Evolutionary conservation across 192 early-diverging fungal species (phyloP).

Genomic region (Allomyces macrogynus): DNA sequence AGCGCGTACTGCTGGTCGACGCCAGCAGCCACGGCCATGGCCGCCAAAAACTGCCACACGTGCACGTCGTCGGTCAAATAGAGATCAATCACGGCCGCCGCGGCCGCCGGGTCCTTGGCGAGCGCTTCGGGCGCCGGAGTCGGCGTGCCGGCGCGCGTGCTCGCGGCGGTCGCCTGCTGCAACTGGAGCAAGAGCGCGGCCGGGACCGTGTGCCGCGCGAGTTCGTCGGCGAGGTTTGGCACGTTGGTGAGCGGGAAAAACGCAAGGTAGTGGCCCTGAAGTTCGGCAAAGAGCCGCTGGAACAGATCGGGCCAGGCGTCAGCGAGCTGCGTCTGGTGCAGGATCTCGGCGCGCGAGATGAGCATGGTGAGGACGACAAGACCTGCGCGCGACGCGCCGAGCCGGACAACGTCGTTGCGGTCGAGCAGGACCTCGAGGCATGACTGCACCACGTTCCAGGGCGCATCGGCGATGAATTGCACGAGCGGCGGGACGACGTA

Average conservation of each 20-base stretch:
- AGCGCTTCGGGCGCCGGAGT: conserved; percentile 1
- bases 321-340: conserved; percentile 38
- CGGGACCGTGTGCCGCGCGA: neutral
- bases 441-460: conserved; percentile 58
- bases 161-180: conserved; percentile 10
- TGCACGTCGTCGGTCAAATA: conserved; percentile 54
- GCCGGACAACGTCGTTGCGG: conserved; percentile 69
- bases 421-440: conserved; percentile 67
- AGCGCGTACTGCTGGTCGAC: conserved; percentile 85
- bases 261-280: conserved; percentile 50
- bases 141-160: conserved; percentile 14
- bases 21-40: conserved; percentile 81
- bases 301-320: conserved; percentile 49
- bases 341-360: conserved; percentile 66
- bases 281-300: conserved; percentile 50
- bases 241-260: conserved; percentile 40
- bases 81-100: conserved; percentile 13
- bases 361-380: conserved; percentile 78
- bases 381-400: conserved; percentile 64
- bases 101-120: too few relatives aligned
- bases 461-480: conserved; percentile 58
- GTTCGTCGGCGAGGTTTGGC: neutral
- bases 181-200: neutral
- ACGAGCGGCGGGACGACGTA: conserved; percentile 70
- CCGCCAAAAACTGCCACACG: conserved; percentile 95